Conservation (phyloP, 345 rosid species). For the Garcia nutans region DNA sequence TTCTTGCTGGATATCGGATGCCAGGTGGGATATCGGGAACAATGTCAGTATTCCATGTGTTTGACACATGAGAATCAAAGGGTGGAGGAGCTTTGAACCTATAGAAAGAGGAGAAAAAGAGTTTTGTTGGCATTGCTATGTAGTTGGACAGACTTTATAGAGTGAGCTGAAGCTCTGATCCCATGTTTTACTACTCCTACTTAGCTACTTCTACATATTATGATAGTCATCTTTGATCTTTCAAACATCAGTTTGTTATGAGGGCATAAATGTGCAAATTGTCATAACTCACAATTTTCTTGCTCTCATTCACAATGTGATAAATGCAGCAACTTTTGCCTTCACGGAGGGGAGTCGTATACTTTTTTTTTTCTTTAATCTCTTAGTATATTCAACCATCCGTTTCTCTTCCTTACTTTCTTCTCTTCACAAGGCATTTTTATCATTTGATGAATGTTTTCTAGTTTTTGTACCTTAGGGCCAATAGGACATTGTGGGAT, state of each 20-base stretch:
- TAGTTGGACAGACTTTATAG: conserved; percentile 16
- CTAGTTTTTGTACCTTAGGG: not conserved
- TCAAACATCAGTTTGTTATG: too few relatives aligned
- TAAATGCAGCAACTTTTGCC: too few relatives aligned
- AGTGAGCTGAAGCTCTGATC: not conserved
- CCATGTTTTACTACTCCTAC: not conserved
- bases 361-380: too few relatives aligned
- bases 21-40: conserved; percentile 27
- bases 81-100: conserved; percentile 40
- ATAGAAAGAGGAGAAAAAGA: conserved; percentile 38
- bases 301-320: too few relatives aligned
- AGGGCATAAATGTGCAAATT: too few relatives aligned
- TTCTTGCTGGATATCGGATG: conserved; percentile 36
- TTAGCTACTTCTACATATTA: too few relatives aligned
- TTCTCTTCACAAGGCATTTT: not conserved
- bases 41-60: conserved; percentile 26
- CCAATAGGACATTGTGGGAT: not conserved
- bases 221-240: too few relatives aligned
- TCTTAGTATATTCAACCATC: too few relatives aligned
- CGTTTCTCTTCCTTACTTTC: not conserved
- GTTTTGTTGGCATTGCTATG: conserved; percentile 43
- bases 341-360: too few relatives aligned
- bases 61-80: conserved; percentile 31
- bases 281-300: too few relatives aligned
- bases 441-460: not conserved